Percentiles rank a stretch among this genome's conserved stretches.
phyloP scores from a whole-genome alignment of 208 protist species.

The Naegleria fowleri region DNA sequence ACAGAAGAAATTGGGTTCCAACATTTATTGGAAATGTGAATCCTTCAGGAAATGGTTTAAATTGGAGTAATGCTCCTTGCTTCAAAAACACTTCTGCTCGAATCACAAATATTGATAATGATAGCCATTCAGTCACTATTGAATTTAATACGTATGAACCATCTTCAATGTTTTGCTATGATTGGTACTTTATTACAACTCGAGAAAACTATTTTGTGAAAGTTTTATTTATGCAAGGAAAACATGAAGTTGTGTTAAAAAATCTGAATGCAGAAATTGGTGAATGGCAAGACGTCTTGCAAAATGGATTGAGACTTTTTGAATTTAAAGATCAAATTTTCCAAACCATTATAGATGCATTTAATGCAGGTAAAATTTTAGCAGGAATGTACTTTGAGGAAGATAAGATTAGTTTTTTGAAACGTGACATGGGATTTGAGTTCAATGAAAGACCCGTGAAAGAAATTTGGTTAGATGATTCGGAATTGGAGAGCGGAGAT shows the following conservation, averaged over 20 bases:
- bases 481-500: neutral
- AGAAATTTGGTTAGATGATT: neutral
- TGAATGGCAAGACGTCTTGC: neutral
- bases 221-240: neutral
- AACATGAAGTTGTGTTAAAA: neutral
- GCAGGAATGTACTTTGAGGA: conserved; percentile 3
- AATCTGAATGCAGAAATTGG: neutral
- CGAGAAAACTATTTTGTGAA: neutral
- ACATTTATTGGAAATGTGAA: neutral
- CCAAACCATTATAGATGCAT: conserved; percentile 11
- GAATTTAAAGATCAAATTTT: conserved; percentile 6
- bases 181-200: conserved; percentile 22
- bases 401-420: conserved; percentile 19
- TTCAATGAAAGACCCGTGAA: conserved; percentile 18
- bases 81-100: neutral
- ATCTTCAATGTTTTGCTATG: neutral
- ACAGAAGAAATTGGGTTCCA: neutral
- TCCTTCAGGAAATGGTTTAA: neutral
- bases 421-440: neutral
- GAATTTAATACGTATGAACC: neutral
- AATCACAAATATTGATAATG: neutral
- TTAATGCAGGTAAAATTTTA: neutral
- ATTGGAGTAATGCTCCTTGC: neutral
- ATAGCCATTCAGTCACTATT: neutral
- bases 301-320: neutral